Evolutionary conservation across 257 asterid genomes (phyloP).

Genomic region (Sherardia arvensis): DNA sequence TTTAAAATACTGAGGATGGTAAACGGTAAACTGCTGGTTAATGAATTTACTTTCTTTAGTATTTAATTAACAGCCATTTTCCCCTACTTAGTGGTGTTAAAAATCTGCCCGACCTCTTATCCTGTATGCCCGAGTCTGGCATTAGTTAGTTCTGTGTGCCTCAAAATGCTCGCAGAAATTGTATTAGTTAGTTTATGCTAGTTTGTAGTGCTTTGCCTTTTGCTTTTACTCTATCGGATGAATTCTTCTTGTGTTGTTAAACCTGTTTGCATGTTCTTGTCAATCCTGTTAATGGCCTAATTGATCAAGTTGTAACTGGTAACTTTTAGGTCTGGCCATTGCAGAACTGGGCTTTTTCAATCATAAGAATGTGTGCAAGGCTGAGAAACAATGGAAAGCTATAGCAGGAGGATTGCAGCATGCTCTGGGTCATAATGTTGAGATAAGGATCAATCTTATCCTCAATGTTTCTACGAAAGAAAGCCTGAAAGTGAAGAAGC

Average conservation of each 20-base stretch:
- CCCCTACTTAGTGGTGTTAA: not conserved
- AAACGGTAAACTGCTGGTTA: not conserved
- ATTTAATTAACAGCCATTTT: not conserved
- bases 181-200: not conserved
- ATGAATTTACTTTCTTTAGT: too few relatives aligned
- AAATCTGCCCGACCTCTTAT: not conserved
- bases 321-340: slow-evolving; percentile 52
- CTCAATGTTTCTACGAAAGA: slow-evolving; percentile 17
- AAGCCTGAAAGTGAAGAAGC: slow-evolving; percentile 25
- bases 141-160: not conserved
- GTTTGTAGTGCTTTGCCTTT: not conserved
- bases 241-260: not conserved
- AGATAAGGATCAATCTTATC: slow-evolving; percentile 51
- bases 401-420: slow-evolving; percentile 73
- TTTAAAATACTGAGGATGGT: not conserved
- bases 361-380: slow-evolving; percentile 53
- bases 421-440: slow-evolving; percentile 61
- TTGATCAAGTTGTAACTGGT: not conserved
- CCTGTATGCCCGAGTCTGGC: not conserved
- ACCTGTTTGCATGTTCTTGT: not conserved
- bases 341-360: slow-evolving; percentile 65
- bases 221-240: not conserved
- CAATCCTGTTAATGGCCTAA: not conserved
- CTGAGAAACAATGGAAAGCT: slow-evolving; percentile 79
- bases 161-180: not conserved